Conservation (phyloP, 495 filamentous ascomycete genomes). For the Penicillium coffeae region DNA sequence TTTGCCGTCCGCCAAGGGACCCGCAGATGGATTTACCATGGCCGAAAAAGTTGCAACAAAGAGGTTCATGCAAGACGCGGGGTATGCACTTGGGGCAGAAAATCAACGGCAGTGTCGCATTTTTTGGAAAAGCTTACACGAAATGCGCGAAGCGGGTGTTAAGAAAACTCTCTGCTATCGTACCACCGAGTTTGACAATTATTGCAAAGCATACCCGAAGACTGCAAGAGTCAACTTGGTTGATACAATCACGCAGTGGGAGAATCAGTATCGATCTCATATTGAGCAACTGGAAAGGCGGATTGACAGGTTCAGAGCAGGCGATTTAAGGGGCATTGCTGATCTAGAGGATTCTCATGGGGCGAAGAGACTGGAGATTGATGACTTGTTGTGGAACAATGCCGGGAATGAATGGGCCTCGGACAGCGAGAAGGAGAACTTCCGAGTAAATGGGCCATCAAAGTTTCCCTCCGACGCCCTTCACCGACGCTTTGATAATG, state of each 20-base stretch:
- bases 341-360: conserved; percentile 6
- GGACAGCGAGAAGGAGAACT: conserved; percentile 4
- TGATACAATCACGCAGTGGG: conserved; percentile 11
- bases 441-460: not conserved
- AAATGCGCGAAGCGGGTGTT: conserved; percentile 17
- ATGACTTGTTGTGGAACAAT: conserved; percentile 10
- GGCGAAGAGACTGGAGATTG: conserved; percentile 7
- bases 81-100: conserved; percentile 10
- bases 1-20: conserved; percentile 16
- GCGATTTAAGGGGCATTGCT: not conserved
- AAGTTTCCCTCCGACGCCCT: conserved; percentile 3
- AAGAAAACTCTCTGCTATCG: conserved; percentile 18
- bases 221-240: conserved; percentile 10
- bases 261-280: conserved; percentile 10
- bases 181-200: conserved; percentile 20
- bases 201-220: conserved; percentile 11
- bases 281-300: conserved; percentile 19
- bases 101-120: conserved; percentile 17
- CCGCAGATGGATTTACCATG: conserved; percentile 19
- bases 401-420: conserved; percentile 9
- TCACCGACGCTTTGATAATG: too few species aligned
- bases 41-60: conserved; percentile 20
- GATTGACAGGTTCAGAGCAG: not conserved
- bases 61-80: conserved; percentile 18
- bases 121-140: conserved; percentile 18